phyloP scores from a whole-genome alignment of 1,284 basidiomycete genomes.

The Ganoderma lingzhi region DNA sequence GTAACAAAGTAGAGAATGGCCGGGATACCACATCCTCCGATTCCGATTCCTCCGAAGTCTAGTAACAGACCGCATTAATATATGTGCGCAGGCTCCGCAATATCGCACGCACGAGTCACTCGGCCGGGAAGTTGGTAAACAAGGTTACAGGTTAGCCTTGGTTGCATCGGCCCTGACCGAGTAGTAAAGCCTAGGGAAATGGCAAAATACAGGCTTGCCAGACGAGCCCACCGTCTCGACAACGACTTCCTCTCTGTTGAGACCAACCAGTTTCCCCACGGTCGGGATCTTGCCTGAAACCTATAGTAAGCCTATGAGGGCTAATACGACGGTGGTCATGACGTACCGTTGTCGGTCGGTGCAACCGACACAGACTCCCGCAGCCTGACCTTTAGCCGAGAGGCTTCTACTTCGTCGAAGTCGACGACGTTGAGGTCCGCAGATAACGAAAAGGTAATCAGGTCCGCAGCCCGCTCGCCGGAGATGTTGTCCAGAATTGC shows the following conservation, averaged over 20 bases:
- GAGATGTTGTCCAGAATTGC: conserved; percentile 44
- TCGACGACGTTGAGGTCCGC: conserved; percentile 52
- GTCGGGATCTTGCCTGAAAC: conserved; percentile 50
- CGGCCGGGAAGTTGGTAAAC: background rate
- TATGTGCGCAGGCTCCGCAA: background rate
- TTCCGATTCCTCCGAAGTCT: too few species aligned
- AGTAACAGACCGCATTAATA: too few species aligned
- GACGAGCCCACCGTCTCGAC: conserved; percentile 52
- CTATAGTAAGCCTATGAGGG: background rate
- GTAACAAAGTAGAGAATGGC: too few species aligned
- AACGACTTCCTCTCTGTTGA: conserved; percentile 57
- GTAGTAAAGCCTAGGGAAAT: conserved; percentile 56
- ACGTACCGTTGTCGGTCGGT: conserved; percentile 59
- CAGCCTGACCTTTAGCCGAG: conserved; percentile 48
- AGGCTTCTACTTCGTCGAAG: conserved; percentile 55
- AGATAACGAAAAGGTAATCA: conserved; percentile 47
- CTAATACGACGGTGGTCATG: background rate
- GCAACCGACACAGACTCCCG: conserved; percentile 52
- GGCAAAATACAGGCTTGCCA: conserved; percentile 50
- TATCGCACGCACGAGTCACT: too few species aligned
- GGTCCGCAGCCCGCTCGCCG: conserved; percentile 53
- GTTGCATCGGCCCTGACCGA: conserved; percentile 20
- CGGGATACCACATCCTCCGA: too few species aligned
- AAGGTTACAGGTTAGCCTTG: conserved; percentile 23
- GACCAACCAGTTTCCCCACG: conserved; percentile 55